Evolutionary conservation across 139 green algal genomes (phyloP), one percentile per base, ranked within the genome.

Genomic region (Chlorella sp.): DNA sequence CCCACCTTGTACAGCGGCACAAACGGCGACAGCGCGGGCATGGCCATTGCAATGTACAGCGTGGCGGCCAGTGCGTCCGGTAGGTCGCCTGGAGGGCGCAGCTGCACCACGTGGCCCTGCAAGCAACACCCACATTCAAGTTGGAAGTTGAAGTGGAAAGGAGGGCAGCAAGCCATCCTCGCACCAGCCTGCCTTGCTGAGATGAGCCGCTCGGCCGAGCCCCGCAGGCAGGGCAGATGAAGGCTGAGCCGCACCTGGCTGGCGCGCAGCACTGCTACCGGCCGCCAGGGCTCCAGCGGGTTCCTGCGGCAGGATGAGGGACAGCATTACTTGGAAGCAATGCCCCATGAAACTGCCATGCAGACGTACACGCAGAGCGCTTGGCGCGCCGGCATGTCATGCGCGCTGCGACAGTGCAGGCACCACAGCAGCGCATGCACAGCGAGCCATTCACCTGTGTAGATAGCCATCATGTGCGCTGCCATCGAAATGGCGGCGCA

Each of bases 21-120:
- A 30, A 82, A 82, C 3, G 76, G 76, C 1, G 76, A 72, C 34
- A 82, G 76, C 6, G 55, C 44, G 0, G 76, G 76, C 76, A 82
- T 67, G 47, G 36, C 74, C 47, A 65, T 55, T 3, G 74, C 74
- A 18, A 78, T 44, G 39, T 78, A 78, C 38, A 55, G 12, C 32
- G 26, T 78, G 39, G 15, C 71, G 4, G 38, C 12, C 11, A 67
- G 74, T 1, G 36, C 47, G 30, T 65, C 25, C 11, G 30, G 74
- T 18, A 67, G 30, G 51, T 30, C 11, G 30, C n/a, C 21, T 7
- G 4, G 39, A 0, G 71, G 28, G 39, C 71, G 71, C 30, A 60
- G 71, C 71, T 32, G 71, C 71, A 38, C 71, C 13, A 80, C 47
- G 30, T 80, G 47, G 15, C 30, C n/a, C 74, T 60, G 51, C 51